These are phyloP conservation scores for Claviceps spartinae DNA, from an alignment of 2,329 filamentous ascomycete genomes.

Conservation along the genomic window DNA sequence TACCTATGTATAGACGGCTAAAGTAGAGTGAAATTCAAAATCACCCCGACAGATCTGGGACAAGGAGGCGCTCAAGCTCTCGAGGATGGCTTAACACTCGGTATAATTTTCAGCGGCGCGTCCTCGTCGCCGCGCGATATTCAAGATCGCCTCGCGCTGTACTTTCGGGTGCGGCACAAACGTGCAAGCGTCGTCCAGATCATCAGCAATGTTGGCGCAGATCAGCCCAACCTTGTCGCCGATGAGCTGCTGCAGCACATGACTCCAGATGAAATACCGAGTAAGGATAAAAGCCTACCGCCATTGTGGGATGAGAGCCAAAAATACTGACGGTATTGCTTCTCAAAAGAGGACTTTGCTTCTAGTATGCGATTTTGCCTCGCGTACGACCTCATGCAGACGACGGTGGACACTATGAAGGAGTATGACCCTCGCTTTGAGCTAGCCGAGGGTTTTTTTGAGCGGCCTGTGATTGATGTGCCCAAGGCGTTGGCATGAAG, in stretches of 20 bases:
- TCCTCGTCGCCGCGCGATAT: slow-evolving; percentile 9
- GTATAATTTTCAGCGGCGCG: slow-evolving; percentile 14
- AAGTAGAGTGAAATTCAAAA: no score
- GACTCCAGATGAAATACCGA: neutral
- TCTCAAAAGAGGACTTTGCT: neutral
- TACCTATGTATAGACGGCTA: no score
- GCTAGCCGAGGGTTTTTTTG: neutral
- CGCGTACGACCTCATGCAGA: neutral
- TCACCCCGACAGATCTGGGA: slow-evolving; percentile 19
- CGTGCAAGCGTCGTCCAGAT: slow-evolving; percentile 24
- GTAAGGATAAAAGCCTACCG: neutral
- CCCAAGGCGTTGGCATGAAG: neutral
- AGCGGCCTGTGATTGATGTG: neutral
- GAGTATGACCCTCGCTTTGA: neutral
- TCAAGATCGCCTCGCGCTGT: slow-evolving; percentile 12
- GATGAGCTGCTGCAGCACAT: neutral
- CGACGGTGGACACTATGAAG: neutral
- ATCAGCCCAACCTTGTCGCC: slow-evolving; percentile 15
- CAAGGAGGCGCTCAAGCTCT: slow-evolving; percentile 23
- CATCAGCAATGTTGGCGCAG: slow-evolving; percentile 23
- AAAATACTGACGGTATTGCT: neutral
- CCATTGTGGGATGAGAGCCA: neutral
- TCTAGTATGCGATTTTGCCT: neutral
- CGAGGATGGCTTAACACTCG: slow-evolving; percentile 23
- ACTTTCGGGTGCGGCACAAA: slow-evolving; percentile 13